Conservation (phyloP, 1,284 basidiomycete species). For the Athelia sp. region DNA sequence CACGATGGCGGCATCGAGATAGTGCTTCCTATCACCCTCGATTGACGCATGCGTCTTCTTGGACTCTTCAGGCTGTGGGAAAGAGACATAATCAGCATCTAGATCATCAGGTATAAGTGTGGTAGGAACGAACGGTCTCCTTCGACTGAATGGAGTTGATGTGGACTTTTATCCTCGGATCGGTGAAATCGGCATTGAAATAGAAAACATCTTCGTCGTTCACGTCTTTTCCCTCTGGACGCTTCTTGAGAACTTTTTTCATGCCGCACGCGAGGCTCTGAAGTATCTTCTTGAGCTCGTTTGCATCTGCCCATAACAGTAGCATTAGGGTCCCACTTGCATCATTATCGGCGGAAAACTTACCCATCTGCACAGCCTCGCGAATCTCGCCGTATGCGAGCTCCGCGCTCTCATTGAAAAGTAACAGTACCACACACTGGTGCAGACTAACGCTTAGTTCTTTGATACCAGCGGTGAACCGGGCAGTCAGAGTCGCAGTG, state of each 20-base stretch:
- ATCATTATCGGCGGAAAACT: too few relatives aligned
- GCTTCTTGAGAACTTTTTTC: conserved; percentile 85
- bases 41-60: conserved; percentile 80
- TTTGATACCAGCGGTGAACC: conserved; percentile 71
- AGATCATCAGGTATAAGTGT: too few relatives aligned
- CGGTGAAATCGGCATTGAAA: conserved; percentile 83
- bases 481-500: conserved; percentile 66
- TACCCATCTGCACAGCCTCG: conserved; percentile 72
- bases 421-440: conserved; percentile 82
- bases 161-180: conserved; percentile 77
- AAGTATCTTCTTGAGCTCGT: conserved; percentile 77
- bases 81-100: conserved; percentile 1
- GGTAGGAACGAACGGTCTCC: conserved; percentile 78
- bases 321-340: too few relatives aligned
- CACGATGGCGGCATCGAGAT: conserved; percentile 91
- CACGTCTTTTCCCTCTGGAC: conserved; percentile 79
- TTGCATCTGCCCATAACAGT: conserved; percentile 58
- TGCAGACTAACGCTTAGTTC: conserved; percentile 90
- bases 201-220: conserved; percentile 72
- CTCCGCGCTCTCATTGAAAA: conserved; percentile 76
- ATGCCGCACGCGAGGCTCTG: conserved; percentile 91
- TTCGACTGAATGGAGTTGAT: conserved; percentile 97
- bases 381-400: conserved; percentile 69
- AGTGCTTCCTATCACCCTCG: conserved; percentile 80
- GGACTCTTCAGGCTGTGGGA: conserved; percentile 82